Evolutionary conservation across 2,329 filamentous ascomycete species (phyloP), one percentile per base, ranked within the genome.

Genomic region (Exophiala lecanii-corni): DNA sequence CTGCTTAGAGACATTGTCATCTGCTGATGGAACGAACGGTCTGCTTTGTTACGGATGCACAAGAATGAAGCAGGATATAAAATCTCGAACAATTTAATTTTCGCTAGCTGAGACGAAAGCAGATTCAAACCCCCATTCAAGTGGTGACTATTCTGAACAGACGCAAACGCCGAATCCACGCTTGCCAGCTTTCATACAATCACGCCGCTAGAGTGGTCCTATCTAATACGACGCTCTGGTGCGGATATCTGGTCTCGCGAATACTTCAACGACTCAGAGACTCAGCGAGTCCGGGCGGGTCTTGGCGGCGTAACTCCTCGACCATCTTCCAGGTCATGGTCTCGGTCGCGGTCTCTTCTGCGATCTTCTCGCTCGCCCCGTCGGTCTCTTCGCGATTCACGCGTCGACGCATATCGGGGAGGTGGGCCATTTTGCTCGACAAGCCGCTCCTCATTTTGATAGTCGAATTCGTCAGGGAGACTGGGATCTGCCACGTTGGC

Each of bases 31-130:
- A 6, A 12, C 23, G 12, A 12, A 26, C 12, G 12, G 12, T 12
- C 23, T 35, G 20, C 42, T 56, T 15, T 72, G 69, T 52, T 71
- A 70, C 52, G 68, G 66, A 25, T 72, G 69, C 46, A 55, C 59
- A 41, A 65, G 69, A 45, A 69, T 67, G 42, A 55, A 47, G 32
- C 50, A 55, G 31, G 54, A 56, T 34, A 50, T 56, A 25, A 53
- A 32, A 35, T 9, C 40, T 9, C 41, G 19, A 36, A 3, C 13
- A 9, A 12, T 16, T 10, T 21, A 15, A 17, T 16, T 39, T 20
- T 16, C 18, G 36, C 4, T 17, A 12, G 35, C 9, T 35, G 7
- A 12, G 9, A 15, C 28, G n/a, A n/a, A n/a, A n/a, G n/a, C n/a
- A n/a, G n/a, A n/a, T n/a, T n/a, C n/a, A n/a, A n/a, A n/a, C n/a